phyloP scores from a whole-genome alignment of 2,329 filamentous ascomycete genomes.

The Neonectria sp. region DNA sequence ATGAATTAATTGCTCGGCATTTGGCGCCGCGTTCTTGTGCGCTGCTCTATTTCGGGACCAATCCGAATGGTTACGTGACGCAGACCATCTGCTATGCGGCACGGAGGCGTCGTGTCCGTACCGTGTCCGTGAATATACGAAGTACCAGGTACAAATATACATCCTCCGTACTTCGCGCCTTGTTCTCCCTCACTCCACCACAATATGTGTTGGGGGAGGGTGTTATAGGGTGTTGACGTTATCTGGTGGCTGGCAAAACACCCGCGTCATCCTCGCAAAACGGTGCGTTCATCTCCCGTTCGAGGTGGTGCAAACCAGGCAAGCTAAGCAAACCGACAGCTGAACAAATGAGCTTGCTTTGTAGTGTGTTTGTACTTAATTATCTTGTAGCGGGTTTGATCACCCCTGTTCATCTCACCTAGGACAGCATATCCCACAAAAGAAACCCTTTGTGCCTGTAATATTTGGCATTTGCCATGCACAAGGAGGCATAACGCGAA shows the following conservation, averaged over 20 bases:
- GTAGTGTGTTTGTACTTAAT: not conserved
- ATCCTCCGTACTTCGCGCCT: not conserved
- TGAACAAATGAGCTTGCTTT: conserved; percentile 24
- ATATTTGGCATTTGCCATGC: conserved; percentile 17
- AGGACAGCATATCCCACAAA: conserved; percentile 22
- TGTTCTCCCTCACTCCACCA: not conserved
- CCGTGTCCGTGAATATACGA: not conserved
- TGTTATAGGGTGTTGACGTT: not conserved
- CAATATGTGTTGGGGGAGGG: not conserved
- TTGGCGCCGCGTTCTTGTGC: conserved; percentile 3
- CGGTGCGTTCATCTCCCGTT: not conserved
- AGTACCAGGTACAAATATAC: not conserved
- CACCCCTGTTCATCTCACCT: conserved; percentile 20
- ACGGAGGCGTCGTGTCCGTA: conserved; percentile 1
- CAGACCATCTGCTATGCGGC: conserved; percentile 4
- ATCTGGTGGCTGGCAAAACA: not conserved
- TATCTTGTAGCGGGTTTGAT: not conserved
- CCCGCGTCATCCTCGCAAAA: conserved; percentile 1
- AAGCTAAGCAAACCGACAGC: conserved; percentile 21
- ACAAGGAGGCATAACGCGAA: not conserved
- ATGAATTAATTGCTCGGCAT: conserved; percentile 15
- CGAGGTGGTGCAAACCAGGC: not conserved
- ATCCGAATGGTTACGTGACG: conserved; percentile 16
- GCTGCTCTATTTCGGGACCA: conserved; percentile 20
- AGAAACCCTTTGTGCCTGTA: conserved; percentile 19